Conservation (phyloP, 2,329 filamentous ascomycete genomes). For the Malbranchea cinnamomea region DNA sequence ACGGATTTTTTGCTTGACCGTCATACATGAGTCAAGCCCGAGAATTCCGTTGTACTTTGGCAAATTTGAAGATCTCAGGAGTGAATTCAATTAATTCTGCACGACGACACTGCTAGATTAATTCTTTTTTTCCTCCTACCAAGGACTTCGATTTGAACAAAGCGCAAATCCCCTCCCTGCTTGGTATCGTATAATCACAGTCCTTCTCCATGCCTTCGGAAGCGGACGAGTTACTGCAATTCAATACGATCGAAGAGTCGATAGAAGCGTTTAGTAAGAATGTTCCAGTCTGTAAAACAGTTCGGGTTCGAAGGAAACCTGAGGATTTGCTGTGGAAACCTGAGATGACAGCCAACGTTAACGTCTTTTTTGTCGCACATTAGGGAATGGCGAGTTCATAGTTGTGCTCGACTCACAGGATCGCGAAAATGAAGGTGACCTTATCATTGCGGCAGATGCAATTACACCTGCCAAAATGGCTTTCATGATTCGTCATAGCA, state of each 20-base stretch:
- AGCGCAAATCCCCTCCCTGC: neutral
- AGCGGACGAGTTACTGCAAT: conserved; percentile 20
- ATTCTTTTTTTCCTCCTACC: too few species aligned
- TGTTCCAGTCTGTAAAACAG: neutral
- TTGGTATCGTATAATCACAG: neutral
- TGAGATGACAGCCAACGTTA: conserved; percentile 9
- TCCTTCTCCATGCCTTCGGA: conserved; percentile 20
- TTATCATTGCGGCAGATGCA: conserved; percentile 81
- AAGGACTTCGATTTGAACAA: neutral
- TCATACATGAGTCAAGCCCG: neutral
- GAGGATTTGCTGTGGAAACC: neutral
- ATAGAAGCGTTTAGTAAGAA: conserved; percentile 28
- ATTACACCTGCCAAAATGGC: conserved; percentile 84
- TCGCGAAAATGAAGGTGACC: conserved; percentile 95
- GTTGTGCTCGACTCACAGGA: conserved; percentile 84
- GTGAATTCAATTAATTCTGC: neutral
- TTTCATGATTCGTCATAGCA: conserved; percentile 85
- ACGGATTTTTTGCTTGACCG: neutral
- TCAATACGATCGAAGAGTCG: conserved; percentile 29
- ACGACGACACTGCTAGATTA: too few species aligned
- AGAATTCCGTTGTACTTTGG: neutral
- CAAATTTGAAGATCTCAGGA: neutral
- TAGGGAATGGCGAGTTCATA: conserved; percentile 76
- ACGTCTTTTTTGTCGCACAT: conserved; percentile 4
- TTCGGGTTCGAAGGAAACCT: neutral